Evolutionary conservation across 345 rosid genomes (phyloP).

Genomic region (Eucalyptus erythrocorys): DNA sequence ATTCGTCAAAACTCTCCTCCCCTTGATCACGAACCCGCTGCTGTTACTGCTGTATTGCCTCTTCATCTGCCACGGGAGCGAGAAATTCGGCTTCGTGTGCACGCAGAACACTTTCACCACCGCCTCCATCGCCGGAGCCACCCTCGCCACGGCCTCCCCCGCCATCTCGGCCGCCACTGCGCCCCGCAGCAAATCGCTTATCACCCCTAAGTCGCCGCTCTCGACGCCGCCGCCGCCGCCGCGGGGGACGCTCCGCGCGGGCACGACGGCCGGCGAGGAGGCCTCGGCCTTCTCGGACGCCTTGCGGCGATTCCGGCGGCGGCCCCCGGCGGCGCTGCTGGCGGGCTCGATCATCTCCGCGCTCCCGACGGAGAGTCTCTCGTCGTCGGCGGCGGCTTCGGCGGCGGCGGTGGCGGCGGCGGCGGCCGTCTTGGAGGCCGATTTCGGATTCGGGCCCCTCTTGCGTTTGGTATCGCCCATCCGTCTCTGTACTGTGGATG

Average conservation of each 20-base stretch:
- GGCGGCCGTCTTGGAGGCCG: not conserved
- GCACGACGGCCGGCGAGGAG: not conserved
- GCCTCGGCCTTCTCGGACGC: slow-evolving; percentile 5
- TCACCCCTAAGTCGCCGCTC: not conserved
- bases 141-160: slow-evolving; percentile 24
- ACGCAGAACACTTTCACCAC: slow-evolving; percentile 90
- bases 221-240: not conserved
- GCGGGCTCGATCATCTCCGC: slow-evolving; percentile 14
- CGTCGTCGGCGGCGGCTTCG: slow-evolving; percentile 1
- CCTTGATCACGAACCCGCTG: slow-evolving; percentile 65
- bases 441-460: slow-evolving; percentile 38
- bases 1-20: slow-evolving; percentile 75
- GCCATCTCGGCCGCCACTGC: not conserved
- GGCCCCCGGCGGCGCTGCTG: not conserved
- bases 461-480: slow-evolving; percentile 23
- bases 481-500: not conserved
- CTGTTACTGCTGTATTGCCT: slow-evolving; percentile 80
- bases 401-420: slow-evolving; percentile 12
- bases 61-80: slow-evolving; percentile 87
- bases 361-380: slow-evolving; percentile 13
- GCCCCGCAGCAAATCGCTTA: not conserved
- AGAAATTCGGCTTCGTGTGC: slow-evolving; percentile 87
- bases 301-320: slow-evolving; percentile 20
- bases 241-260: not conserved
- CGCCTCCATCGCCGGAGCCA: slow-evolving; percentile 71